phyloP scores from a whole-genome alignment of 495 filamentous ascomycete genomes.

The Hypoxylon trugodes region DNA sequence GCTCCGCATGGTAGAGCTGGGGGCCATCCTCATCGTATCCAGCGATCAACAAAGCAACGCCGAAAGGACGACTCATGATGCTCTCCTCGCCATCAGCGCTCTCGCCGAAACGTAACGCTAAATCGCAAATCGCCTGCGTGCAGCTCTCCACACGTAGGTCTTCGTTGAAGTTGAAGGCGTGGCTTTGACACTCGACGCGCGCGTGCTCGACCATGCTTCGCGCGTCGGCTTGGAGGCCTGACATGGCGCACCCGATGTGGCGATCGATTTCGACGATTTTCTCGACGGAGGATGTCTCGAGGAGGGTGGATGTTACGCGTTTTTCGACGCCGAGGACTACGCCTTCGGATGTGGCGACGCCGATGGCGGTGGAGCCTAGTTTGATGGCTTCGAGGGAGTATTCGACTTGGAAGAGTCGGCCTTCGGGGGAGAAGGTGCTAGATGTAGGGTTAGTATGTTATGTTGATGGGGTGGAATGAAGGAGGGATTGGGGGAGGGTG shows the following conservation, averaged over 20 bases:
- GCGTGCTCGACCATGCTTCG: constrained; percentile 97
- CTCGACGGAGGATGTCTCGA: constrained; percentile 96
- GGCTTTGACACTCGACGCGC: constrained; percentile 95
- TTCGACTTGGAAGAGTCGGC: constrained; percentile 99
- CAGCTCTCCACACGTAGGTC: constrained; percentile 93
- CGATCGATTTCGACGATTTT: constrained; percentile 99
- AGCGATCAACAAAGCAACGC: constrained; percentile 94
- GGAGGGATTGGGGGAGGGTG: not conserved
- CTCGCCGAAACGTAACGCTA: constrained; percentile 96
- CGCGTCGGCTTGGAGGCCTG: constrained; percentile 94
- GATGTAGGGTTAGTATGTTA: constrained; percentile 28
- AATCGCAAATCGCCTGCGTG: constrained; percentile 97
- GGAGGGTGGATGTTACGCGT: constrained; percentile 95
- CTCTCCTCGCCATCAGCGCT: constrained; percentile 97
- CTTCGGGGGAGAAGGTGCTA: constrained; percentile 99
- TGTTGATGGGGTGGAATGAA: constrained; percentile 19
- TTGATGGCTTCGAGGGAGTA: constrained; percentile 99
- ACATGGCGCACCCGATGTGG: constrained; percentile 99
- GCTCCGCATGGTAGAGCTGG: constrained; percentile 96
- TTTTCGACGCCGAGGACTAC: constrained; percentile 98
- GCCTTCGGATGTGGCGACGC: constrained; percentile 91
- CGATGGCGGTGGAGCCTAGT: constrained; percentile 97
- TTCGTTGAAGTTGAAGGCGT: constrained; percentile 97
- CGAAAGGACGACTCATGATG: constrained; percentile 96
- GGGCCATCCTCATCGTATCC: constrained; percentile 98